These are phyloP conservation scores for Phellinidium pouzarii DNA, from an alignment of 1,284 basidiomycete species.

Conservation along the genomic window DNA sequence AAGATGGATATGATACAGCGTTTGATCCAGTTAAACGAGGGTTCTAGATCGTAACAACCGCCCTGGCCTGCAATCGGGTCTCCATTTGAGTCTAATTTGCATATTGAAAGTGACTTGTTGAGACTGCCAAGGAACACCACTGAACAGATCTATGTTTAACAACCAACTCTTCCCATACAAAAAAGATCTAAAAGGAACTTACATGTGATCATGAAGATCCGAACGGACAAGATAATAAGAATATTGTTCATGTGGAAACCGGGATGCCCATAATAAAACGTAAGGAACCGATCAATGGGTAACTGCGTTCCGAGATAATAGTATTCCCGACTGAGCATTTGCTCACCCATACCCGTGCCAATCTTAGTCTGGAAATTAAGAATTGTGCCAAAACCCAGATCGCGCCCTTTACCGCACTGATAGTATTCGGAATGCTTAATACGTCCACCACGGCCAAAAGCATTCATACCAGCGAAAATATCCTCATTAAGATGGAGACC, in stretches of 20 bases:
- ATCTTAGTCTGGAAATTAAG: slow-evolving; percentile 99
- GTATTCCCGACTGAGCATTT: slow-evolving; percentile 99
- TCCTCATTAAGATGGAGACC: slow-evolving; percentile 98
- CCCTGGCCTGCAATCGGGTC: slow-evolving; percentile 75
- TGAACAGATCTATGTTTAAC: slow-evolving; percentile 25
- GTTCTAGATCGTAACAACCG: slow-evolving; percentile 90
- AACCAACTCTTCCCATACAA: slow-evolving; percentile 17
- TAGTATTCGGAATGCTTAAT: slow-evolving; percentile 99
- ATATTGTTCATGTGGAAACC: slow-evolving; percentile 99
- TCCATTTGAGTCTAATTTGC: slow-evolving; percentile 75
- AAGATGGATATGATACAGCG: slow-evolving; percentile 95
- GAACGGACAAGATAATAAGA: slow-evolving; percentile 93
- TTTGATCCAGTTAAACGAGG: slow-evolving; percentile 94
- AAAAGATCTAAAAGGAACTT: slow-evolving; percentile 29
- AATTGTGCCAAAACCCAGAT: slow-evolving; percentile 98
- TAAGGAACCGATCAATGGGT: slow-evolving; percentile 96
- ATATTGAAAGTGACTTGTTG: slow-evolving; percentile 85
- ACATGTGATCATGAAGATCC: slow-evolving; percentile 90
- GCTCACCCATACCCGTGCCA: slow-evolving; percentile 99
- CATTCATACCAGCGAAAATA: slow-evolving; percentile 99
- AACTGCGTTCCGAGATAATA: slow-evolving; percentile 99
- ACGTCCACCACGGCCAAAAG: slow-evolving; percentile 94
- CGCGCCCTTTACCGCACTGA: slow-evolving; percentile 97
- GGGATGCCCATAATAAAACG: slow-evolving; percentile 99
- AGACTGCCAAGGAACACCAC: slow-evolving; percentile 91